phyloP scores from a whole-genome alignment of 495 filamentous ascomycete genomes.

The Neurospora tetraspora region DNA sequence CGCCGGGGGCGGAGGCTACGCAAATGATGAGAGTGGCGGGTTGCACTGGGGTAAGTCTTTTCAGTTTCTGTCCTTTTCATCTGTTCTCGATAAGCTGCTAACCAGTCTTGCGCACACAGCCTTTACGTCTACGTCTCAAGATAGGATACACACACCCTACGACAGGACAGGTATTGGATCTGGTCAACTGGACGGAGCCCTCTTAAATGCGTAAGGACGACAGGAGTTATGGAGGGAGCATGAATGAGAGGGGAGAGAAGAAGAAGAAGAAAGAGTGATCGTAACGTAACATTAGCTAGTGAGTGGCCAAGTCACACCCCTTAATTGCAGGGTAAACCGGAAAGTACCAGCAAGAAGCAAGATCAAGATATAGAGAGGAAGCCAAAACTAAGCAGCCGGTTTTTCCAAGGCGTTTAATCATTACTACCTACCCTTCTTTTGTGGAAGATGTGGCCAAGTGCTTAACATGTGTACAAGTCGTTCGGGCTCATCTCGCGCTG shows the following conservation, averaged over 20 bases:
- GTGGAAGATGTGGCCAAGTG: background rate
- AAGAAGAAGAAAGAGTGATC: background rate
- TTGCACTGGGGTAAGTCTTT: conserved; percentile 69
- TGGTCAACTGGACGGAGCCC: conserved; percentile 94
- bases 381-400: background rate
- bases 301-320: background rate
- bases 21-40: conserved; percentile 78
- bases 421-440: background rate
- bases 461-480: background rate
- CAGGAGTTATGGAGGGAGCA: conserved; percentile 15
- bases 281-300: background rate
- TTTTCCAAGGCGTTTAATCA: background rate
- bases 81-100: conserved; percentile 11
- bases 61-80: background rate
- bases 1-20: conserved; percentile 68
- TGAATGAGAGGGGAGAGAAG: background rate
- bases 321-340: background rate
- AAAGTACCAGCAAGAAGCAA: background rate
- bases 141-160: conserved; percentile 66
- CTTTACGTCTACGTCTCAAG: conserved; percentile 72
- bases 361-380: background rate
- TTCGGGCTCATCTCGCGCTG: background rate
- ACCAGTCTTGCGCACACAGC: conserved; percentile 21
- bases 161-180: conserved; percentile 65
- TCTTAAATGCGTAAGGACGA: background rate